Conservation (phyloP, 2,329 filamentous ascomycete genomes). For the Cadophora sp. region DNA sequence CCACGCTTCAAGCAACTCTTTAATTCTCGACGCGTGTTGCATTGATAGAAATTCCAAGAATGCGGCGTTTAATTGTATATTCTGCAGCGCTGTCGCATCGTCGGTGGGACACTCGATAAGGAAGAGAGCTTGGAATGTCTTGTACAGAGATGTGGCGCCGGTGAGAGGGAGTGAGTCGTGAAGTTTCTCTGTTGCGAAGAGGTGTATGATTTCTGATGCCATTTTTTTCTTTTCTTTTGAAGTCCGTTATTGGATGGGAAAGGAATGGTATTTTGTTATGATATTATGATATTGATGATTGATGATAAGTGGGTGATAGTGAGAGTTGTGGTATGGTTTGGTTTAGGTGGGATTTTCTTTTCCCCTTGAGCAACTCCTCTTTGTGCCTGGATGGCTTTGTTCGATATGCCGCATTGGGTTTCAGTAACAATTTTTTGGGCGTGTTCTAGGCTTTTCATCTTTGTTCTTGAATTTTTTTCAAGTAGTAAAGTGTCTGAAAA, state of each 20-base stretch:
- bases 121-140: constrained; percentile 10
- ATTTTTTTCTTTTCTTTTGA: no score
- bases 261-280: no score
- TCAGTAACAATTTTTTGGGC: no score
- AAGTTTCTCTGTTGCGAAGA: background rate
- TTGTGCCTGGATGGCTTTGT: background rate
- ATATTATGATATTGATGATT: no score
- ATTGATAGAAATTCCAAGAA: constrained; percentile 1
- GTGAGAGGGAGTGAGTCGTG: background rate
- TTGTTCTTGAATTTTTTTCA: background rate
- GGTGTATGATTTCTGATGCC: background rate
- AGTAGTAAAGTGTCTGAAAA: no score
- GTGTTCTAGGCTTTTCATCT: background rate
- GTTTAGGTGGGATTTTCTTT: no score
- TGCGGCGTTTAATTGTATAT: constrained; percentile 8
- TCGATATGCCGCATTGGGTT: background rate
- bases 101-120: background rate
- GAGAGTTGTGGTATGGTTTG: no score
- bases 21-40: background rate
- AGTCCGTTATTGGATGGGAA: no score
- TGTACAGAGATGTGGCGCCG: background rate
- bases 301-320: no score
- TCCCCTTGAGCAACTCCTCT: background rate
- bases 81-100: background rate
- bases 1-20: background rate